Evolutionary conservation across 2,329 filamentous ascomycete genomes (phyloP).

Genomic region (Tolypocladium nubicola): DNA sequence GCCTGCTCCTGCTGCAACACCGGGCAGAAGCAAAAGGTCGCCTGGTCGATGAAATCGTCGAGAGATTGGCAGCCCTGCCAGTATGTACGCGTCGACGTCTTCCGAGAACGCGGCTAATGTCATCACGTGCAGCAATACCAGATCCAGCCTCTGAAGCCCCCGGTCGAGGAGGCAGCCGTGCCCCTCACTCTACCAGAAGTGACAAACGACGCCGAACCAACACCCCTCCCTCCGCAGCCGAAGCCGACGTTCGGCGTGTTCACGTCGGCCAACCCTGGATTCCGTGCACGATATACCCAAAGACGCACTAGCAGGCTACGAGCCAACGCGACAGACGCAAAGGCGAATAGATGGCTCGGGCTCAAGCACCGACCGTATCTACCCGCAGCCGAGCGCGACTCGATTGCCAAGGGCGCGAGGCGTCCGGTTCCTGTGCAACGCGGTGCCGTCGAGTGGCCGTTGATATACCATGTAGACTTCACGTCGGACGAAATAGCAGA

Average conservation of each 20-base stretch:
- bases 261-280: background rate
- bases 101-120: background rate
- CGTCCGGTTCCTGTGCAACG: slow-evolving; percentile 1
- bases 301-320: background rate
- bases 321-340: background rate
- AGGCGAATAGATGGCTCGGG: slow-evolving; percentile 3
- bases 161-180: background rate
- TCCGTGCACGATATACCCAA: background rate
- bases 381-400: slow-evolving; percentile 13
- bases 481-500: slow-evolving; percentile 22
- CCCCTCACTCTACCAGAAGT: background rate
- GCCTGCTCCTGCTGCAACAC: slow-evolving; percentile 8
- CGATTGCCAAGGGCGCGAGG: slow-evolving; percentile 14
- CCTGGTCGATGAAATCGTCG: slow-evolving; percentile 10
- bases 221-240: background rate
- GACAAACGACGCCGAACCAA: background rate
- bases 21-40: slow-evolving; percentile 7
- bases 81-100: slow-evolving; percentile 6
- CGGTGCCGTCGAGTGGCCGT: slow-evolving; percentile 2
- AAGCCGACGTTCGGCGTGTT: too few relatives aligned
- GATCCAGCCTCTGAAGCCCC: background rate
- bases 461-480: slow-evolving; percentile 36
- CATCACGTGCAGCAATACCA: background rate
- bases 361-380: slow-evolving; percentile 14
- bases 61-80: slow-evolving; percentile 8